Evolutionary conservation across 2,329 filamentous ascomycete species (phyloP).

Genomic region (Ophiostoma ulmi): DNA sequence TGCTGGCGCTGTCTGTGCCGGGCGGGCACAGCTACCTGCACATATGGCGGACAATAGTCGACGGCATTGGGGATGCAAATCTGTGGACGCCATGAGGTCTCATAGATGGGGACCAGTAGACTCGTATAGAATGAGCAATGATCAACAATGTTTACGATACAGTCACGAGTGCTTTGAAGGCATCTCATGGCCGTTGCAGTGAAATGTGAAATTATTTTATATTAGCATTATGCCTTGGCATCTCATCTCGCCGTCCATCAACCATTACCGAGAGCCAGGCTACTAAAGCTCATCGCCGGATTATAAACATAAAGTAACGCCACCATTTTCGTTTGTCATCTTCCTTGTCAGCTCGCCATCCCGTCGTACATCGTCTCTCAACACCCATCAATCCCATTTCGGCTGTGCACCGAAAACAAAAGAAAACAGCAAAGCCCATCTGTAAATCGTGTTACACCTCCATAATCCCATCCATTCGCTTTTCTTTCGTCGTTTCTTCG

Average conservation of each 20-base stretch:
- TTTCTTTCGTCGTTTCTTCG: too few relatives aligned
- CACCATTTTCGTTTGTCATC: background rate
- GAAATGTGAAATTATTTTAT: background rate
- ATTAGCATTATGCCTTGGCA: background rate
- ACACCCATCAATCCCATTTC: background rate
- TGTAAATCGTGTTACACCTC: too few relatives aligned
- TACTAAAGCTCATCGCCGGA: background rate
- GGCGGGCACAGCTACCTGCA: background rate
- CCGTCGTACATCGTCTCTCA: background rate
- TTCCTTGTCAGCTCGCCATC: background rate
- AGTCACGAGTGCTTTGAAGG: background rate
- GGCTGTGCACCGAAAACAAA: background rate
- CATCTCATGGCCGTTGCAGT: background rate
- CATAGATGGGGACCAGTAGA: too few relatives aligned
- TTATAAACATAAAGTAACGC: background rate
- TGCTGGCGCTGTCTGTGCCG: slow-evolving; percentile 1
- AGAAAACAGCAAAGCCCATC: background rate
- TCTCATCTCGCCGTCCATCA: background rate
- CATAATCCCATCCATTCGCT: too few relatives aligned
- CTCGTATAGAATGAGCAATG: background rate
- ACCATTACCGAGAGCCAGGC: background rate
- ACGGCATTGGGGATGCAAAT: background rate
- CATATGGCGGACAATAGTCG: background rate
- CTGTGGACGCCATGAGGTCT: background rate
- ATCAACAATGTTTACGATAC: background rate